Evolutionary conservation across 192 early-diverging fungal species (phyloP).

Genomic region (Umbelopsis sp.): DNA sequence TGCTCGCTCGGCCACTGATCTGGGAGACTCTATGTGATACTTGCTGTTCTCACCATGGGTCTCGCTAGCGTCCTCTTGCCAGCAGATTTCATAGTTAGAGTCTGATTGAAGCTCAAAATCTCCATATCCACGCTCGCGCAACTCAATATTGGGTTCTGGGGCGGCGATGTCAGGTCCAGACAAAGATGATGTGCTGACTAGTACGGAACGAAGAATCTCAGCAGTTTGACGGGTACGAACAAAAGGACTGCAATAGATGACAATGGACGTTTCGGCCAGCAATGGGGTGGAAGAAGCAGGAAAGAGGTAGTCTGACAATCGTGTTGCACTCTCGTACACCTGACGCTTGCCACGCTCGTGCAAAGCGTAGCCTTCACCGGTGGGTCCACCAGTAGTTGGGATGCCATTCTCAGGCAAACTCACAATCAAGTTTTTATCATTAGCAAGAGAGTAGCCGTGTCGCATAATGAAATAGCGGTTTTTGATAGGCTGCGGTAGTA

Average conservation of each 20-base stretch:
- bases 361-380: constrained; percentile 54
- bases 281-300: background rate
- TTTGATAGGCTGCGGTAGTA: constrained; percentile 21
- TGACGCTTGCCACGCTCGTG: constrained; percentile 51
- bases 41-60: constrained; percentile 27
- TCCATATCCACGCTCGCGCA: constrained; percentile 63
- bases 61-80: constrained; percentile 43
- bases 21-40: constrained; percentile 27
- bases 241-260: constrained; percentile 57
- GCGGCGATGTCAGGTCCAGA: constrained; percentile 13
- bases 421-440: constrained; percentile 53
- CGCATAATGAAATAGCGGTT: constrained; percentile 51
- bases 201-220: constrained; percentile 38
- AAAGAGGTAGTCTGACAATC: constrained; percentile 35
- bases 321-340: constrained; percentile 42
- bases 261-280: constrained; percentile 24
- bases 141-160: constrained; percentile 29
- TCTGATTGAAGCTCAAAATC: constrained; percentile 54
- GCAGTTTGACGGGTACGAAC: constrained; percentile 56
- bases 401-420: constrained; percentile 59
- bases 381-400: constrained; percentile 45
- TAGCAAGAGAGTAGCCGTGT: constrained; percentile 63
- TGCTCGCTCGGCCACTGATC: constrained; percentile 30
- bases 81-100: constrained; percentile 44
- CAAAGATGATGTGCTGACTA: constrained; percentile 12